Evolutionary conservation across 305 asterid genomes (phyloP).

Genomic region (Fraxinus sp.): DNA sequence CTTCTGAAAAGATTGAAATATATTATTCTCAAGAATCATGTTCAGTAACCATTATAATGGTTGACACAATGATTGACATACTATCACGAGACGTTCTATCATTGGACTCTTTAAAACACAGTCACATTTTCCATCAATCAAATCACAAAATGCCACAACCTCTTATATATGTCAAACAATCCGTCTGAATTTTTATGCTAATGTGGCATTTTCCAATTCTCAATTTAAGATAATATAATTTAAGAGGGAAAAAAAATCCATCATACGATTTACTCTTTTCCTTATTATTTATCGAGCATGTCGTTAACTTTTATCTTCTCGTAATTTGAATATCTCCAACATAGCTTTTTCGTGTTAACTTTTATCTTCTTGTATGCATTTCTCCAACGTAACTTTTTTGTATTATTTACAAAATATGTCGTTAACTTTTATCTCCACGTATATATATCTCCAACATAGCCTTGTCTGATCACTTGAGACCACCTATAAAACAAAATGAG

Average conservation of each 20-base stretch:
- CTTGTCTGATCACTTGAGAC: conserved; percentile 47
- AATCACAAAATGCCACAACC: too few relatives aligned
- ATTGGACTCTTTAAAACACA: too few relatives aligned
- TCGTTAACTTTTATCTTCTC: not conserved
- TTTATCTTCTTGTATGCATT: not conserved
- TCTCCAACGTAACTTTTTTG: not conserved
- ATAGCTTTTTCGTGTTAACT: conserved; percentile 3
- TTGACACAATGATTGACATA: too few relatives aligned
- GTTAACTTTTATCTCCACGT: not conserved
- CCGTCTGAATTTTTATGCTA: too few relatives aligned
- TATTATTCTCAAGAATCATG: too few relatives aligned
- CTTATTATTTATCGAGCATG: not conserved
- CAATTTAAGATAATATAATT: too few relatives aligned
- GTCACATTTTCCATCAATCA: too few relatives aligned
- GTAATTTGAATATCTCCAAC: not conserved
- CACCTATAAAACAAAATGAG: conserved; percentile 52
- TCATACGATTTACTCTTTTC: not conserved
- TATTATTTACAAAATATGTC: not conserved
- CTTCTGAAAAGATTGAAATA: too few relatives aligned
- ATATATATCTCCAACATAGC: not conserved
- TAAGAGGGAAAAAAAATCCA: not conserved
- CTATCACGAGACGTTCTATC: too few relatives aligned
- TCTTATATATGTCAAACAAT: too few relatives aligned
- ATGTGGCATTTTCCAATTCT: too few relatives aligned
- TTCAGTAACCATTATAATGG: too few relatives aligned